Evolutionary conservation across 2,329 filamentous ascomycete species (phyloP).

Genomic region (Xylaria sp.): DNA sequence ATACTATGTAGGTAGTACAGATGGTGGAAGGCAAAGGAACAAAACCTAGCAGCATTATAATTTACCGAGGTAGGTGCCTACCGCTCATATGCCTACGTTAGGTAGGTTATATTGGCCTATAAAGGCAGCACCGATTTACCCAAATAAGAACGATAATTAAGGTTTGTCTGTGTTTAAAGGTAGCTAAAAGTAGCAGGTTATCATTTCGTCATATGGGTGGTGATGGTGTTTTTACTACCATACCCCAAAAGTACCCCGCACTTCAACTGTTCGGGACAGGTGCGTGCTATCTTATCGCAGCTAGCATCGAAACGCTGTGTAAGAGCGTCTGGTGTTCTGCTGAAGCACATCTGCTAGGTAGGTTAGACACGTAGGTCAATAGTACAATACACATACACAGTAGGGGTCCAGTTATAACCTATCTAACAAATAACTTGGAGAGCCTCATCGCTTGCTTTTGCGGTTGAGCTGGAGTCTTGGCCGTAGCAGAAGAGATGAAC

Average conservation of each 20-base stretch:
- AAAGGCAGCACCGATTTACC: too few species aligned
- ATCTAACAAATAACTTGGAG: not conserved
- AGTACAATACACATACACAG: not conserved
- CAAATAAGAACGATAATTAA: too few species aligned
- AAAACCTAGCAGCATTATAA: too few species aligned
- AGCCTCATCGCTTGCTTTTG: not conserved
- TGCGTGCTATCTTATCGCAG: conserved; percentile 27
- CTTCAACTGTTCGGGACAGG: conserved; percentile 4
- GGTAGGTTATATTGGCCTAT: too few species aligned
- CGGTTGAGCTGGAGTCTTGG: not conserved
- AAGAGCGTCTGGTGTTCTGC: not conserved
- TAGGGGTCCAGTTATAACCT: not conserved
- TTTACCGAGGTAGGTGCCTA: too few species aligned
- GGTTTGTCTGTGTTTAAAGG: too few species aligned
- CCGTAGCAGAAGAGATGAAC: not conserved
- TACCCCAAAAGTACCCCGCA: conserved; percentile 32
- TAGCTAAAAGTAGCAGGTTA: too few species aligned
- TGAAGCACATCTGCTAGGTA: not conserved
- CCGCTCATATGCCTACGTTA: too few species aligned
- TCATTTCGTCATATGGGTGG: too few species aligned
- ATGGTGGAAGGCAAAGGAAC: too few species aligned
- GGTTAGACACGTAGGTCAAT: not conserved
- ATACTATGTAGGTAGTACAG: too few species aligned
- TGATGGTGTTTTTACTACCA: not conserved
- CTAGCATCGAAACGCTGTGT: not conserved